Base-by-base conservation (phyloP, 2,329 filamentous ascomycete genomes). In the Penicillium sp. region DNA sequence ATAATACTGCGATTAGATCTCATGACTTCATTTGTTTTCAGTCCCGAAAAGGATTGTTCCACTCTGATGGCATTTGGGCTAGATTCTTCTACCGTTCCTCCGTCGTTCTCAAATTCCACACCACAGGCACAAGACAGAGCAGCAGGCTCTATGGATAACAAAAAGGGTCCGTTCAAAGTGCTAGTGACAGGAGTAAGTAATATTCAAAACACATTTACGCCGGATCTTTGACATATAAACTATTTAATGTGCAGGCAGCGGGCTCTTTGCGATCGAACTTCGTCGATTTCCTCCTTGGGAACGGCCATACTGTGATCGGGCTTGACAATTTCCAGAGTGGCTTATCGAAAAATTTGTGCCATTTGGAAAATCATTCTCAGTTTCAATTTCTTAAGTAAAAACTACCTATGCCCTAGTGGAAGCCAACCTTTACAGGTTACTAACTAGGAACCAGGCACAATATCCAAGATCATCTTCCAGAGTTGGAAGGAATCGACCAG, bases 401-500 rank as follows among this genome's bases (percentile, higher is more conserved):
- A 23, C 17, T 47, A 2, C 15, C n/a, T 17, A n/a, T 12, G 2
- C 19, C 3, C 21, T 13, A 17, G 13, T 29, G 17, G 4, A 15
- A 27, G 29, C 2, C n/a, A 17, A 15, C 23, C 23, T 21, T 13
- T 8, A 4, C 38, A 21, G 2, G 27, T 29, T 21, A 37, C n/a
- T 40, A 5, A 13, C 38, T 40, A 40, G 6, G 5, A 13, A 17
- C 13, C 21, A 63, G 62, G n/a, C 62, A 62, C 23, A 50, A 62
- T 38, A 62, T 65, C 21, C 57, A 63, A 43, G 33, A 23, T 25
- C 27, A 57, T 8, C 29, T 65, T 7, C 33, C 50, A 13, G 35
- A 41, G 1, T 19, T 63, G 15, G 42, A 21, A 25, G 15, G 68
- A 43, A 62, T 73, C 40, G 63, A 71, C 60, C 67, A 69, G 51